A percentile compares a stretch with the other conserved stretches of the same genome.
Conservation (phyloP, 2,329 filamentous ascomycete species). For the Myriosclerotinia curreyana region DNA sequence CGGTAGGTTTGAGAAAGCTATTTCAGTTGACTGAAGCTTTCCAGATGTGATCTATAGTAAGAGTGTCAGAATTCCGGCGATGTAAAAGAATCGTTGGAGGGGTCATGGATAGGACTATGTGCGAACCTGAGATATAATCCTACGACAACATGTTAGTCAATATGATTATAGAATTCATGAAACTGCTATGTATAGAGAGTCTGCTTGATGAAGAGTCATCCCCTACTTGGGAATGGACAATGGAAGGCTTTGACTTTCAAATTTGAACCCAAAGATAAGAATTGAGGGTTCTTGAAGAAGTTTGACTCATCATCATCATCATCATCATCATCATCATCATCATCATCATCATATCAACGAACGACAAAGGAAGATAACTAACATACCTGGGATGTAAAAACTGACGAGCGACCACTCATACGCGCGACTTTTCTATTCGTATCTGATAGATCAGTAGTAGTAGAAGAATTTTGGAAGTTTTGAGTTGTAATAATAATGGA, state of each 20-base stretch:
- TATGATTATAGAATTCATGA: not conserved
- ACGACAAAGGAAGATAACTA: slow-evolving; percentile 27
- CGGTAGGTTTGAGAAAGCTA: slow-evolving; percentile 26
- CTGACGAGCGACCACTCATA: slow-evolving; percentile 82
- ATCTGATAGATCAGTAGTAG: slow-evolving; percentile 11
- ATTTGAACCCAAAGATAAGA: not conserved
- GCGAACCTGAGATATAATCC: slow-evolving; percentile 72
- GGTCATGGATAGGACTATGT: slow-evolving; percentile 13
- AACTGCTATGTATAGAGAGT: not conserved
- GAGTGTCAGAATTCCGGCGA: slow-evolving; percentile 32
- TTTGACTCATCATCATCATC: not conserved
- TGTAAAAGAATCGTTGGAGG: slow-evolving; percentile 24
- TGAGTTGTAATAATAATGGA: not conserved
- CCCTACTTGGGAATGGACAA: too few relatives aligned
- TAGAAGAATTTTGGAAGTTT: not conserved
- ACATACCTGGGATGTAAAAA: slow-evolving; percentile 81
- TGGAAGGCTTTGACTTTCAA: not conserved
- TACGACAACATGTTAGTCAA: slow-evolving; percentile 48
- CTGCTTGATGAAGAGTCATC: not conserved
- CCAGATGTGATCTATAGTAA: slow-evolving; percentile 43
- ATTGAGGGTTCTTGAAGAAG: not conserved
- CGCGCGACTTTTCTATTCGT: slow-evolving; percentile 50
- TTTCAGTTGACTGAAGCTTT: slow-evolving; percentile 44
- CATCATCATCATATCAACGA: not conserved
- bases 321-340: not conserved